These are phyloP conservation scores for Pogostemon cablin DNA, from an alignment of 257 asterid genomes.

Conservation along the genomic window DNA sequence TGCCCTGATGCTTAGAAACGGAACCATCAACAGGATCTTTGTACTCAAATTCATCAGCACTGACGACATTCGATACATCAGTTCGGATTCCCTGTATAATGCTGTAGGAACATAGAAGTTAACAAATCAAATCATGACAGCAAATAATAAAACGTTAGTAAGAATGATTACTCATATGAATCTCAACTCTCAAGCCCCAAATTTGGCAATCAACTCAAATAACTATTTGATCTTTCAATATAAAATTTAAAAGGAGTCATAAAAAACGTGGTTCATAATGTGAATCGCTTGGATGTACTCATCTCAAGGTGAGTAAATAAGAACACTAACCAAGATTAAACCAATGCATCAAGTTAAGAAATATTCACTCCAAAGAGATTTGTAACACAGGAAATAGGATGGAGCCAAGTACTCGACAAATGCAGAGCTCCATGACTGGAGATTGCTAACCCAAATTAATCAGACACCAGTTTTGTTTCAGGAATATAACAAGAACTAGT, in stretches of 20 bases:
- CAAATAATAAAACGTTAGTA: not conserved
- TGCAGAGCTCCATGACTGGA: no score
- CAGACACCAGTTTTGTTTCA: no score
- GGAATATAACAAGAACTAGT: no score
- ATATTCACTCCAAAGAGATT: no score
- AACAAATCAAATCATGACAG: not conserved
- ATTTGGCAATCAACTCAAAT: not conserved
- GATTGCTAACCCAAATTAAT: no score
- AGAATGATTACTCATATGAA: not conserved
- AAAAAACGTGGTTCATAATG: not conserved
- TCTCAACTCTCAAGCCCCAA: not conserved
- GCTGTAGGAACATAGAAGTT: conserved; percentile 43
- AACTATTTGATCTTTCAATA: conserved; percentile 16
- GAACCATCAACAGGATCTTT: conserved; percentile 99
- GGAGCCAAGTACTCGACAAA: no score
- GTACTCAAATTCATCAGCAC: conserved; percentile 95
- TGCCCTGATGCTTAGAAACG: conserved; percentile 91
- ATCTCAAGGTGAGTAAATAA: not conserved
- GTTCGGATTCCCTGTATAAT: conserved; percentile 64
- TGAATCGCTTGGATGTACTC: not conserved
- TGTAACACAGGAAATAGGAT: no score
- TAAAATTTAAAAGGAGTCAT: not conserved
- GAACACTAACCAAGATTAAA: no score
- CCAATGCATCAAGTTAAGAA: no score
- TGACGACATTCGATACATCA: conserved; percentile 68